Base-by-base conservation (phyloP, 2,329 filamentous ascomycete genomes). In the Paraconiothyrium brasiliense region DNA sequence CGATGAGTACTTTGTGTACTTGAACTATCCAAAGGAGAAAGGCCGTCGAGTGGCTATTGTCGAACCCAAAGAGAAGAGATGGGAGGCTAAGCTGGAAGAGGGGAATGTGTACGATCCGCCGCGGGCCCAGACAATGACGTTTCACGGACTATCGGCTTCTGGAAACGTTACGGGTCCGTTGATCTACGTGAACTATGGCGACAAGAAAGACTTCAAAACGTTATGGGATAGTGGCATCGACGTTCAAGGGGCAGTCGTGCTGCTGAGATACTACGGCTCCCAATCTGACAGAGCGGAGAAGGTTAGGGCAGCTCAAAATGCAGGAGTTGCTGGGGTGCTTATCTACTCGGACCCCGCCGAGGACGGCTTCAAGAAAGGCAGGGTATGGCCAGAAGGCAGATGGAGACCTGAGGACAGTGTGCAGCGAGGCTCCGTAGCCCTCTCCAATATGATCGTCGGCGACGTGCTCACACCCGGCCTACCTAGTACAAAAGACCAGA, bases 391-490 rank as follows among this genome's bases (percentile, higher is more conserved):
- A 0, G 83, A 91, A 27, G 94, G 93, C 39, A 87, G 89, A 27
- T 96, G 85, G 78, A 90, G 94, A 87, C 92, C 94, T 0, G 85
- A 86, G 1, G 92, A 95, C 72, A 91, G 89, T 49, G 91, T 97
- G 2, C 92, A 95, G 76, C 86, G 94, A 72, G 94, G 91, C 4
- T 86, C 88, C 4, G 95, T 97, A 30, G 90, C 90, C 64, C 80
- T 97, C 69, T 91, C 87, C 81, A 94, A 89, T 72, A 93, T 90
- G 88, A 87, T 97, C 16, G 80, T 96, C 0, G 95, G 95, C 41
- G 95, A 99, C 78, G 90, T 94, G n/a, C 84, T 98, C 48, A 97
- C 93, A 0, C 95, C 95, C 2, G 94, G 94, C 4, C 94, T 89
- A 84, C 89, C 92, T 61, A 93, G 90, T 77, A 89, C 85, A 49